Evolutionary conservation across 2,329 filamentous ascomycete species (phyloP).

Genomic region (Ophidiomyces ophidiicola): DNA sequence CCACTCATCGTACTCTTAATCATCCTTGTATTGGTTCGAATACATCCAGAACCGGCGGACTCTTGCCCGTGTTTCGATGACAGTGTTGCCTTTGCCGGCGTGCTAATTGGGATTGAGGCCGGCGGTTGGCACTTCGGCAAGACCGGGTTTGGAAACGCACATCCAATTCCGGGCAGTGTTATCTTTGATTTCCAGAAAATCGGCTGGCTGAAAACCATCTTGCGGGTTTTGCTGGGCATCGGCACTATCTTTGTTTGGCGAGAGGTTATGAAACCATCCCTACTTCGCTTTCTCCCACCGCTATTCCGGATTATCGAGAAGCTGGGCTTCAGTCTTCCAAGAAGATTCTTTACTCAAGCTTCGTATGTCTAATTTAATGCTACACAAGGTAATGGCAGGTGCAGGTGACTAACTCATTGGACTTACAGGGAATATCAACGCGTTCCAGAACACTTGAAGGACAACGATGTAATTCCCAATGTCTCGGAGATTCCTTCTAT

Average conservation of each 20-base stretch:
- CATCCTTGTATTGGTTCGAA: conserved; percentile 64
- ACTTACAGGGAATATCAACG: conserved; percentile 59
- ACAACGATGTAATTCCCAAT: conserved; percentile 80
- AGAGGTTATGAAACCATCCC: conserved; percentile 70
- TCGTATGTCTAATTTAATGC: conserved; percentile 39
- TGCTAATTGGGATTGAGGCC: conserved; percentile 70
- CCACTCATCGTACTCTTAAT: conserved; percentile 52
- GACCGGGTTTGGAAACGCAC: conserved; percentile 41
- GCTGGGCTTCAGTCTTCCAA: conserved; percentile 64
- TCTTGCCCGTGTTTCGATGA: conserved; percentile 97
- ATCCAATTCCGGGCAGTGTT: conserved; percentile 46
- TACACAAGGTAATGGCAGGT: neutral
- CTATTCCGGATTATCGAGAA: conserved; percentile 77
- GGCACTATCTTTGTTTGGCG: conserved; percentile 79
- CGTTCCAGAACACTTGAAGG: conserved; percentile 58
- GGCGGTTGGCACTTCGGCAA: conserved; percentile 72
- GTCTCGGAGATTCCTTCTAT: conserved; percentile 79
- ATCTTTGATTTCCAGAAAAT: conserved; percentile 55
- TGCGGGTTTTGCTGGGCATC: conserved; percentile 67
- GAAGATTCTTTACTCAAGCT: conserved; percentile 81
- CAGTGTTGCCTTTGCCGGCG: conserved; percentile 82
- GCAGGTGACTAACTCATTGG: conserved; percentile 9
- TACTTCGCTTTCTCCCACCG: conserved; percentile 68
- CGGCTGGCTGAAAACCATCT: conserved; percentile 50
- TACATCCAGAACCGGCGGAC: conserved; percentile 91